Percentiles rank a stretch among this genome's conserved stretches.
Evolutionary conservation across 345 rosid species (phyloP).

Genomic region (Melastoma malabathricum): DNA sequence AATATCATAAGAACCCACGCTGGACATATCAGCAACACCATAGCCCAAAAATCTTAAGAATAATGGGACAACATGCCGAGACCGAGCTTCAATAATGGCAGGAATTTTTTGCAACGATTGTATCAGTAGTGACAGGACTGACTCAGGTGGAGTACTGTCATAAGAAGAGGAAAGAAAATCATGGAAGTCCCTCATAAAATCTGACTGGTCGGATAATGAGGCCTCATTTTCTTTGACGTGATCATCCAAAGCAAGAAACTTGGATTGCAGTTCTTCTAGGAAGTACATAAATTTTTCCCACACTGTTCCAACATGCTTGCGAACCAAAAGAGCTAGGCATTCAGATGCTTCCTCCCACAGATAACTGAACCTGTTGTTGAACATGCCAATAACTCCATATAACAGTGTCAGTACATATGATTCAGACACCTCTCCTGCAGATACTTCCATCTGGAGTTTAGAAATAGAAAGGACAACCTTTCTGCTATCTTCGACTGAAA

Average conservation of each 20-base stretch:
- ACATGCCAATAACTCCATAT: conserved; percentile 63
- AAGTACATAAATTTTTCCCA: conserved; percentile 54
- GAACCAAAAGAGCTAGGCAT: conserved; percentile 57
- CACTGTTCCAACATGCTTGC: conserved; percentile 30
- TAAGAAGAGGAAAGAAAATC: not conserved
- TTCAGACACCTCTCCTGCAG: conserved; percentile 54
- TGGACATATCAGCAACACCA: conserved; percentile 16
- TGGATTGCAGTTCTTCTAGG: conserved; percentile 33
- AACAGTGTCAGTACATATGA: conserved; percentile 40
- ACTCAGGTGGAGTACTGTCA: conserved; percentile 35
- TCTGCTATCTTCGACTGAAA: conserved; percentile 54
- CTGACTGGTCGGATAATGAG: conserved; percentile 17
- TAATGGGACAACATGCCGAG: conserved; percentile 55
- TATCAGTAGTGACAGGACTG: conserved; percentile 50
- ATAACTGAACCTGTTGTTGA: conserved; percentile 50
- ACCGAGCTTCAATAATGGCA: conserved; percentile 47
- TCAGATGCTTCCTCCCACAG: conserved; percentile 61
- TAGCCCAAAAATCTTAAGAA: conserved; percentile 80
- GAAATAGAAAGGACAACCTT: conserved; percentile 39
- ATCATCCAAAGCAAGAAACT: conserved; percentile 21
- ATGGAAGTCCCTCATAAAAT: conserved; percentile 28
- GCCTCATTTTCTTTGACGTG: conserved; percentile 20
- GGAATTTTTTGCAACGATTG: conserved; percentile 60
- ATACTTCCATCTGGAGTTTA: conserved; percentile 44
- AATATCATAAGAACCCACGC: conserved; percentile 45